Evolutionary conservation across 805 yeast genomes (phyloP), one percentile per base, ranked within the genome.

Genomic region (Metschnikowia picachoensis): DNA sequence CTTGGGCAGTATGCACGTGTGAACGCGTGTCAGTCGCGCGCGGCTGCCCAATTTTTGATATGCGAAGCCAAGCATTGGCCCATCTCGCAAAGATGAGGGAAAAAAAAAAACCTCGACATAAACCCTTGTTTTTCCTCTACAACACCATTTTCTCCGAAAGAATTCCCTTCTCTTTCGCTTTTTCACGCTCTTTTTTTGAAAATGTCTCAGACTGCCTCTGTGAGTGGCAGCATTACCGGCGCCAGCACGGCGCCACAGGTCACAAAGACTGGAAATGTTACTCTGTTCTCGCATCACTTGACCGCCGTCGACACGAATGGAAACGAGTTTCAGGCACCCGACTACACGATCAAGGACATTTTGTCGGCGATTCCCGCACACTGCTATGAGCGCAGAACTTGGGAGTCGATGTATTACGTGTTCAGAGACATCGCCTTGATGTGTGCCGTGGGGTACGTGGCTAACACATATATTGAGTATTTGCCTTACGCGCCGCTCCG

Each of bases 301-400:
- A 68, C 71, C 37, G 79, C 84, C 20, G 61, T 75, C 43, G 84
- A 81, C 60, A 79, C 87, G 17, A 61, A 66, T 53, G 94, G 94
- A 16, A 74, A 82, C 51, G 79, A 73, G 51, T 87, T 84, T 63
- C 76, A 75, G 47, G 92, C 78, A 8, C 95, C 95, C 20, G 87
- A 83, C 60, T 85, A 66, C 68, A 67, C 88, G 52, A 85, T 87
- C 64, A 85, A 85, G 75, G 88, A 85, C 46, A 78, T 87, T 48
- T 68, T 87, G 49, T 71, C 73, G 41, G 85, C 83, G 34, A 87
- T 87, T 59, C 95, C 95, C 39, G 65, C 77, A 38, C 80, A 82
- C 59, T 85, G 92, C 64, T 87, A 83, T 68, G 79, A 85, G 60
- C 77, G 94, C 60, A 68, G 80, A 44, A 58, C 79, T 35, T 49